Evolutionary conservation across 345 rosid genomes (phyloP), one percentile per base, ranked within the genome.

Genomic region (Bruguiera sexangula): DNA sequence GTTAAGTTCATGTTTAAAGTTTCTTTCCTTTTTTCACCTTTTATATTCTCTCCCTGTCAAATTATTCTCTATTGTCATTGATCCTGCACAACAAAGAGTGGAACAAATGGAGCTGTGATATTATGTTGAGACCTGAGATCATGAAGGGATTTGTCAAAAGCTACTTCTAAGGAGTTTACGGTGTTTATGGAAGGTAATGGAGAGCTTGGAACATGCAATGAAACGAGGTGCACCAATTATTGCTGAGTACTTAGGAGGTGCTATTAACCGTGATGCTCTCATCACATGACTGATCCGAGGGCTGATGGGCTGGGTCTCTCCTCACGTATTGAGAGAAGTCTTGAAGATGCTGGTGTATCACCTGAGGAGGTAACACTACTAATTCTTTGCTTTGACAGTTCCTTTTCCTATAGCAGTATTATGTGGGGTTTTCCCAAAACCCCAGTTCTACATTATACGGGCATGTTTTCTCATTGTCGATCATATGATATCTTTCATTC

Each of bases 221-320:
- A 90, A 82, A 73, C 85, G 97, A 48, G 95, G 94, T 58, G 98
- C 98, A 39, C 98, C 96, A n/a, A 90, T 96, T 56, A 85, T 96
- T 76, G 99, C 95, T 0, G 98, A 96, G 78, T 92, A 96, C 76
- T 80, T 96, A 52, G 99, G 99, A 69, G 99, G 99, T 71, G 98
- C 99, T 73, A 84, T 96, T 75, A 92, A 96, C 65, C 92, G 98
- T 64, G 99, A 96, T 88, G 99, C 99, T 79, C 99, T 79, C 76
- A 90, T 77, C 99, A 96, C 79, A 92, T 96, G 98, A 96, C 98
- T 65, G 97, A 90, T 81, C 99, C 99, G 46, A 90, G 99, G 81
- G 81, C 95, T 79, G 99, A 96, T 84, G 99, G 99, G 15, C 97
- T 92, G 82, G 99, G 99, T 52, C 98, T 96, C 69, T 96, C 99